These are phyloP conservation scores for Penicillium pulvis DNA, from an alignment of 495 filamentous ascomycete genomes.

Conservation along the genomic window DNA sequence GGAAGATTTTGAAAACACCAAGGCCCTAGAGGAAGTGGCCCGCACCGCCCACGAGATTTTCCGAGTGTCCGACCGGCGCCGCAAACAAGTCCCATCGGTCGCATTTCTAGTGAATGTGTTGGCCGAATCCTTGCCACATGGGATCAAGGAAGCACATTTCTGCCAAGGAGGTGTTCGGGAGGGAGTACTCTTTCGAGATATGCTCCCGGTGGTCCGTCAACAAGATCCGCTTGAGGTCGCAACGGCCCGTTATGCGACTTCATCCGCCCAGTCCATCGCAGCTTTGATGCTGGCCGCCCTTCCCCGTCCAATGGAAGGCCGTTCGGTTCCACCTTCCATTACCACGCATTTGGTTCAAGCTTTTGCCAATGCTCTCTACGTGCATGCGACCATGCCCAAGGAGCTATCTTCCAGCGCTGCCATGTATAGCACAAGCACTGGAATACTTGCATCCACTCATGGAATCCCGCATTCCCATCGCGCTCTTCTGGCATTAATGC, in stretches of 20 bases:
- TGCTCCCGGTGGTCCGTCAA: conserved; percentile 59
- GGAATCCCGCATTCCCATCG: conserved; percentile 74
- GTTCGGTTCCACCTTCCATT: conserved; percentile 38
- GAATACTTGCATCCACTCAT: conserved; percentile 63
- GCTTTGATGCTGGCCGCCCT: conserved; percentile 48
- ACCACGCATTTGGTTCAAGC: conserved; percentile 51
- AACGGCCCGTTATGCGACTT: conserved; percentile 52
- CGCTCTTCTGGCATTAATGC: conserved; percentile 68
- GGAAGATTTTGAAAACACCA: conserved; percentile 61
- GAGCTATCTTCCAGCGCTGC: conserved; percentile 63
- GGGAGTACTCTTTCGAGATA: conserved; percentile 69
- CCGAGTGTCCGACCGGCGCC: conserved; percentile 79
- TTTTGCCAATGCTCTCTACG: conserved; percentile 54
- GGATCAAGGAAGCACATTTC: conserved; percentile 74
- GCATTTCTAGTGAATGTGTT: conserved; percentile 75
- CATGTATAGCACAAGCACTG: conserved; percentile 70
- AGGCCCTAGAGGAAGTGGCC: conserved; percentile 56
- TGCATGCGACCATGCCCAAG: conserved; percentile 51
- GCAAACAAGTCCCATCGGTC: conserved; percentile 82
- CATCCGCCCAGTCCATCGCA: conserved; percentile 38
- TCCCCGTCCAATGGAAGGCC: conserved; percentile 31
- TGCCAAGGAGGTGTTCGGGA: conserved; percentile 87
- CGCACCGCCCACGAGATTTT: conserved; percentile 58
- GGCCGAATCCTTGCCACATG: conserved; percentile 62
- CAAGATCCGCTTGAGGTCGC: conserved; percentile 66